Conservation (phyloP, 805 yeast genomes). For the Schwanniomyces vanrijiae region DNA sequence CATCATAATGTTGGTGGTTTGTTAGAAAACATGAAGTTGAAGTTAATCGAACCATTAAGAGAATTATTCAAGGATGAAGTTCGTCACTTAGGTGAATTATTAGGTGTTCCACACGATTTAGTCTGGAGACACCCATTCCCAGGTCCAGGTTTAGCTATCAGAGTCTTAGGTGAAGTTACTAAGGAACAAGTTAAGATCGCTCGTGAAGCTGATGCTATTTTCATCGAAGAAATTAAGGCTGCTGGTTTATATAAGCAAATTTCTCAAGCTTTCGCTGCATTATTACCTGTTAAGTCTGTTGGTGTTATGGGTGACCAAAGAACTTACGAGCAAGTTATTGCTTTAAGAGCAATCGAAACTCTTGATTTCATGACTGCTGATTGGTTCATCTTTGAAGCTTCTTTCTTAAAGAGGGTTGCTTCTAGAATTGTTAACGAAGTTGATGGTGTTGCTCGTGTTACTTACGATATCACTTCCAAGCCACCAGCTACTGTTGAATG, state of each 20-base stretch:
- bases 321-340: conserved; percentile 98
- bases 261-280: conserved; percentile 96
- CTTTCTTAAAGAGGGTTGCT: conserved; percentile 88
- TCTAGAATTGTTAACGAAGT: conserved; percentile 98
- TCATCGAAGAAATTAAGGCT: conserved; percentile 90
- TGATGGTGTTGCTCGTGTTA: conserved; percentile 98
- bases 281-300: conserved; percentile 95
- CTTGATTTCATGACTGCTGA: conserved; percentile 99
- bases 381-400: conserved; percentile 93
- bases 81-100: conserved; percentile 88
- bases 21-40: conserved; percentile 96
- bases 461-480: conserved; percentile 96
- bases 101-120: conserved; percentile 94
- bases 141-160: conserved; percentile 99
- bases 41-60: conserved; percentile 96
- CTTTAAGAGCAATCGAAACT: conserved; percentile 97
- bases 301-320: conserved; percentile 99
- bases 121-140: conserved; percentile 99
- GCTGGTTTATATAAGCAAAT: conserved; percentile 92
- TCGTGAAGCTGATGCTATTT: conserved; percentile 93
- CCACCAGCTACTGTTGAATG: conserved; percentile 99
- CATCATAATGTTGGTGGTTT: conserved; percentile 99
- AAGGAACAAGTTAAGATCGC: conserved; percentile 92
- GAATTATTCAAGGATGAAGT: conserved; percentile 99
- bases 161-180: conserved; percentile 96